These are phyloP conservation scores for Kernera saxatilis DNA, from an alignment of 345 rosid species.

Conservation along the genomic window DNA sequence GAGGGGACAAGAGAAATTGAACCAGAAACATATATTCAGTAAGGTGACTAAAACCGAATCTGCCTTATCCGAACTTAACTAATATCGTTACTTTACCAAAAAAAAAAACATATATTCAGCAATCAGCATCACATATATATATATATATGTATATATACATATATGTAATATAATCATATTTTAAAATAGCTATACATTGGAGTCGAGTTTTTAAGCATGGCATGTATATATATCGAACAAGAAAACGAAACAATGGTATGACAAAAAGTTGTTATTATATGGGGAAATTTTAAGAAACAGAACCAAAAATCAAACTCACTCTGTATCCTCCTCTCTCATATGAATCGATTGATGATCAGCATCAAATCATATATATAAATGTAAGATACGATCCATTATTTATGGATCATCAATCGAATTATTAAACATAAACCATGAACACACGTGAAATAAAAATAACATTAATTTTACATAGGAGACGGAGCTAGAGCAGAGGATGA, in stretches of 20 bases:
- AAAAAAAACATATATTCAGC: neutral
- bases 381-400: neutral
- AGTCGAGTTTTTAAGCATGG: neutral
- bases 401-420: neutral
- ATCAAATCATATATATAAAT: slow-evolving; percentile 9
- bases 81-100: no score
- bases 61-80: no score
- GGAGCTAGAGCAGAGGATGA: slow-evolving; percentile 40
- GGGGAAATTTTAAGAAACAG: neutral
- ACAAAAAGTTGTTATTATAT: slow-evolving; percentile 1
- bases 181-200: neutral
- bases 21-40: neutral
- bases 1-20: neutral
- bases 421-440: neutral
- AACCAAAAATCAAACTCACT: slow-evolving; percentile 13
- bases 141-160: neutral
- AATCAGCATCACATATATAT: neutral
- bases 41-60: no score
- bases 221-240: neutral
- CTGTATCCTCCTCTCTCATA: slow-evolving; percentile 9
- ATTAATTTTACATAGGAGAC: slow-evolving; percentile 15
- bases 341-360: slow-evolving; percentile 7
- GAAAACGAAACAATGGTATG: neutral
- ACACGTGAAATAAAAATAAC: neutral
- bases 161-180: neutral